Conservation (phyloP, 2,329 filamentous ascomycete genomes). For the Simplicillium sp. region DNA sequence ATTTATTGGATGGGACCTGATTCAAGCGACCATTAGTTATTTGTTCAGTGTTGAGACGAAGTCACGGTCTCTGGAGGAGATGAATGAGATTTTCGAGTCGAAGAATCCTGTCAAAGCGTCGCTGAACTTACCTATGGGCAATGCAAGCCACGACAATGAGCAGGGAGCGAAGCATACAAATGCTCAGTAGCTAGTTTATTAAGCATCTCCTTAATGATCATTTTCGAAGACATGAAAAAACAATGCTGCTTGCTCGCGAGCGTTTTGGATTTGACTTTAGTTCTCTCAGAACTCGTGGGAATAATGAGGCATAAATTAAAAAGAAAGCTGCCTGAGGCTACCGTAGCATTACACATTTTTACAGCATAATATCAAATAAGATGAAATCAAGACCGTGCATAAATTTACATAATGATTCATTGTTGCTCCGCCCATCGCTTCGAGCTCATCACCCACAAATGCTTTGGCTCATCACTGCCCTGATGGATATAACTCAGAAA, state of each 20-base stretch:
- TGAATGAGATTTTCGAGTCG: conserved; percentile 44
- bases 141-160: too few relatives aligned
- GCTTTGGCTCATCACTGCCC: conserved; percentile 14
- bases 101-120: conserved; percentile 20
- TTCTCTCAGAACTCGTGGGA: too few relatives aligned
- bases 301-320: too few relatives aligned
- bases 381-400: too few relatives aligned
- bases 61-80: conserved; percentile 44
- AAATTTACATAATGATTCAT: not conserved
- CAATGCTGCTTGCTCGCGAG: too few relatives aligned
- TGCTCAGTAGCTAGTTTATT: too few relatives aligned
- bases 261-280: too few relatives aligned
- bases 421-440: conserved; percentile 6
- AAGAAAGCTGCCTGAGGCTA: too few relatives aligned
- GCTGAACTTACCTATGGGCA: not conserved
- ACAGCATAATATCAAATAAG: not conserved
- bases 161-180: too few relatives aligned
- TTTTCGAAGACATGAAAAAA: too few relatives aligned
- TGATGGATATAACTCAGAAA: conserved; percentile 21
- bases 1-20: conserved; percentile 32
- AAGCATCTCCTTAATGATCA: too few relatives aligned
- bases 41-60: conserved; percentile 19
- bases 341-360: too few relatives aligned
- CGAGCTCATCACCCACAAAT: conserved; percentile 20
- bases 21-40: conserved; percentile 13